phyloP scores from a whole-genome alignment of 2,329 filamentous ascomycete genomes.

The Aspergillus texensis region DNA sequence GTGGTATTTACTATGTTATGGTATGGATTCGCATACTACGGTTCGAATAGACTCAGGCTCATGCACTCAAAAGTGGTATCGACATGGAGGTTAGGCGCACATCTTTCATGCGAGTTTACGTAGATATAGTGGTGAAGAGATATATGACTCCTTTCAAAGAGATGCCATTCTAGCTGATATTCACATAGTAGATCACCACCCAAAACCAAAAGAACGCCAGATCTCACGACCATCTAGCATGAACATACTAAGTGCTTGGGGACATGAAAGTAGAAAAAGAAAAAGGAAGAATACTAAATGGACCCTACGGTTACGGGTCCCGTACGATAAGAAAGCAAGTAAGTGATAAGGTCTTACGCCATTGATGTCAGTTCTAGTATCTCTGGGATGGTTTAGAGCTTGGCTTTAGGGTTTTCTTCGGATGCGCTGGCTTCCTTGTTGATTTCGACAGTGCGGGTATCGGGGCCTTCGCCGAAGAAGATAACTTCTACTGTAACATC shows the following conservation, averaged over 20 bases:
- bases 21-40: too few species aligned
- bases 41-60: not conserved
- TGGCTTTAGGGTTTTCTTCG: conserved; percentile 50
- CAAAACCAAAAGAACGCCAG: conserved; percentile 9
- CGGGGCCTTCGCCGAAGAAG: conserved; percentile 85
- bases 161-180: conserved; percentile 4
- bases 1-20: too few species aligned
- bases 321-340: conserved; percentile 2
- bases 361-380: not conserved
- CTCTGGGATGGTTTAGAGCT: conserved; percentile 41
- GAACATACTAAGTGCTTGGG: not conserved
- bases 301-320: not conserved
- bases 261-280: not conserved
- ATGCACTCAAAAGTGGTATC: not conserved
- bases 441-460: conserved; percentile 75
- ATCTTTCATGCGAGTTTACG: not conserved
- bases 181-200: conserved; percentile 3
- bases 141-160: not conserved
- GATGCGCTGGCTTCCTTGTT: conserved; percentile 84
- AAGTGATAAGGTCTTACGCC: not conserved
- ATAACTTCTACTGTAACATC: conserved; percentile 97
- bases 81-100: not conserved
- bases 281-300: not conserved
- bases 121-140: not conserved
- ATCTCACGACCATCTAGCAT: not conserved